Conservation (phyloP, 352 stramenopile genomes). For the Phytopythium sindhum region DNA sequence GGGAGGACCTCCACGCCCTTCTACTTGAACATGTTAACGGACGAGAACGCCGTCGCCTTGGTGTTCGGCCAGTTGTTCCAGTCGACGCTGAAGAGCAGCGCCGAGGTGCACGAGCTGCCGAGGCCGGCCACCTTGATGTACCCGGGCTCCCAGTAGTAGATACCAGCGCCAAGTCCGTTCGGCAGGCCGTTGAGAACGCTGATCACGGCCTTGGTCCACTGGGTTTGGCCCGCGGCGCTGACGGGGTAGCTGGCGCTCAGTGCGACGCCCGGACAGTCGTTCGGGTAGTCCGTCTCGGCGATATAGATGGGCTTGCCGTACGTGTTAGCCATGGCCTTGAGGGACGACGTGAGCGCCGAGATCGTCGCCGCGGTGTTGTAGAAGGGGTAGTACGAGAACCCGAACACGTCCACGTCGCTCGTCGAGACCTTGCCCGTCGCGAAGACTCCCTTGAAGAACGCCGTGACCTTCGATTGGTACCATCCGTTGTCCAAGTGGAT, state of each 20-base stretch:
- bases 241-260: constrained; percentile 21
- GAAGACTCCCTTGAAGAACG: constrained; percentile 28
- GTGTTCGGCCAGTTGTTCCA: constrained; percentile 22
- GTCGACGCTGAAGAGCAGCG: constrained; percentile 29
- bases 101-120: constrained; percentile 23
- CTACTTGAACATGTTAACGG: constrained; percentile 19
- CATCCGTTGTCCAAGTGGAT: constrained; percentile 31
- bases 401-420: constrained; percentile 25
- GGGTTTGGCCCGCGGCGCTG: constrained; percentile 17
- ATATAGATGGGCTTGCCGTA: constrained; percentile 35
- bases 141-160: constrained; percentile 35
- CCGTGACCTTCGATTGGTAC: constrained; percentile 23
- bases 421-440: constrained; percentile 19
- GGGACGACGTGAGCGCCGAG: constrained; percentile 18
- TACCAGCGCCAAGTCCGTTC: constrained; percentile 19
- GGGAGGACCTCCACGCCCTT: not conserved
- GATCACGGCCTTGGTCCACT: constrained; percentile 28
- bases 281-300: constrained; percentile 30
- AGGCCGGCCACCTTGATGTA: constrained; percentile 25
- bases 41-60: constrained; percentile 21
- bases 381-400: constrained; percentile 31
- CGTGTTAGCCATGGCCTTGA: constrained; percentile 20
- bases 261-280: constrained; percentile 21
- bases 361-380: constrained; percentile 25
- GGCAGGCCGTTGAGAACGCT: constrained; percentile 21